These are phyloP conservation scores for Danielia reshetovae DNA, from an alignment of 805 yeast species.

Conservation along the genomic window DNA sequence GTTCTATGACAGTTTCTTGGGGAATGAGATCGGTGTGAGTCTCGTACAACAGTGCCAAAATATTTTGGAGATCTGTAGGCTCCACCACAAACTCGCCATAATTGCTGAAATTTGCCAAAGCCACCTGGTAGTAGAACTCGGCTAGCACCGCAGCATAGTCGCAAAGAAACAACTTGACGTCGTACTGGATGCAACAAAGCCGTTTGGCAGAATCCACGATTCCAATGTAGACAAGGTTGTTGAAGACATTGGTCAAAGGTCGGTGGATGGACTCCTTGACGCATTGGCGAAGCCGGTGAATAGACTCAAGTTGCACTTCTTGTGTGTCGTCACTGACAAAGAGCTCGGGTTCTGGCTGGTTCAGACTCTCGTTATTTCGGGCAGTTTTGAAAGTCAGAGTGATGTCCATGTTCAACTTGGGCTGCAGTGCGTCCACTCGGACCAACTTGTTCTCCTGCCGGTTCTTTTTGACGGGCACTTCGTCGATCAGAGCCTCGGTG, in stretches of 20 bases:
- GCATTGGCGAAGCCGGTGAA: constrained; percentile 50
- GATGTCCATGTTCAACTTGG: constrained; percentile 14
- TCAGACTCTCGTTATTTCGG: too few species aligned
- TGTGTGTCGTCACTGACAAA: not conserved
- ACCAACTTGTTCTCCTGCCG: constrained; percentile 65
- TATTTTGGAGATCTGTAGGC: constrained; percentile 23
- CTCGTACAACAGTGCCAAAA: constrained; percentile 37
- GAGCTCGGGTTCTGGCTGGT: too few species aligned
- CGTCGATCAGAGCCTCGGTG: constrained; percentile 6
- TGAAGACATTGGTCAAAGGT: constrained; percentile 63
- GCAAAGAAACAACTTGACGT: constrained; percentile 68
- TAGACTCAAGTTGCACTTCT: constrained; percentile 52
- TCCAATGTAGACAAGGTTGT: constrained; percentile 74
- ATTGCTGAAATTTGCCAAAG: constrained; percentile 72
- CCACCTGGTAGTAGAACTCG: constrained; percentile 79
- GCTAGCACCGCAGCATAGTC: constrained; percentile 70
- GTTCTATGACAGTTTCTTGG: constrained; percentile 14
- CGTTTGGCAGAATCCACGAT: constrained; percentile 69
- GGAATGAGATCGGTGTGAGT: constrained; percentile 15
- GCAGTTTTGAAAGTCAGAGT: not conserved
- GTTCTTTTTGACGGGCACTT: constrained; percentile 22
- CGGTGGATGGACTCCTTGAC: constrained; percentile 44
- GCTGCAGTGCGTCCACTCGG: constrained; percentile 66
- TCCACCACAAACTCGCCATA: constrained; percentile 51
- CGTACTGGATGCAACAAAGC: constrained; percentile 80